Evolutionary conservation across 2,329 filamentous ascomycete genomes (phyloP).

Genomic region (Apiospora aurea): DNA sequence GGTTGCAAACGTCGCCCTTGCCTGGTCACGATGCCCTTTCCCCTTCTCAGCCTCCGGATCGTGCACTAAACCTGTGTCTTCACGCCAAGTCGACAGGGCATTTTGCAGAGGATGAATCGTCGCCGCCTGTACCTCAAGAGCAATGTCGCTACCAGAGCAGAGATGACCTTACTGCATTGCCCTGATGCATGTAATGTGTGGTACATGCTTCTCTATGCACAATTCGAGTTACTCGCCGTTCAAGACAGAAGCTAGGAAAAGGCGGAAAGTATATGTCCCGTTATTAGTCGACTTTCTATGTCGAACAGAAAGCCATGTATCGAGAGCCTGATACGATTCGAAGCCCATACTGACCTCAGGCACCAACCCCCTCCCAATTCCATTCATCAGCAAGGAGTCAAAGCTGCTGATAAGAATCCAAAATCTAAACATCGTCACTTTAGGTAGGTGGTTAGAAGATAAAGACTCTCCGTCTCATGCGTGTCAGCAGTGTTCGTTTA

Average conservation of each 20-base stretch:
- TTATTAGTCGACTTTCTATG: neutral
- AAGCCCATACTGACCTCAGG: neutral
- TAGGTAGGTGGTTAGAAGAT: neutral
- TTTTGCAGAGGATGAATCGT: neutral
- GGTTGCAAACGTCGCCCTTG: neutral
- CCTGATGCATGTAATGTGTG: neutral
- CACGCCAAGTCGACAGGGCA: neutral
- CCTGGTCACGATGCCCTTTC: neutral
- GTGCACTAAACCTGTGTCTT: no score
- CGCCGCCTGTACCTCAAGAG: constrained; percentile 4
- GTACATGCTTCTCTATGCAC: no score
- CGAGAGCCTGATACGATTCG: neutral
- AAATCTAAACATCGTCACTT: neutral
- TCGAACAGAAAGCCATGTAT: neutral
- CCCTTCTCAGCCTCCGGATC: neutral
- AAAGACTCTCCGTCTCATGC: neutral
- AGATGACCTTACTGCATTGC: neutral
- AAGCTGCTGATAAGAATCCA: neutral
- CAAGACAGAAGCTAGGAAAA: neutral
- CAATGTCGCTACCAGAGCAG: neutral
- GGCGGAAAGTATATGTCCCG: neutral
- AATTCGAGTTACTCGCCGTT: neutral
- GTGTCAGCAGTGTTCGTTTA: neutral
- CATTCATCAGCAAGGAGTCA: neutral
- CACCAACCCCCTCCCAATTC: neutral